Evolutionary conservation across 1,284 basidiomycete genomes (phyloP).

Genomic region (Paramarasmius palmivorus): DNA sequence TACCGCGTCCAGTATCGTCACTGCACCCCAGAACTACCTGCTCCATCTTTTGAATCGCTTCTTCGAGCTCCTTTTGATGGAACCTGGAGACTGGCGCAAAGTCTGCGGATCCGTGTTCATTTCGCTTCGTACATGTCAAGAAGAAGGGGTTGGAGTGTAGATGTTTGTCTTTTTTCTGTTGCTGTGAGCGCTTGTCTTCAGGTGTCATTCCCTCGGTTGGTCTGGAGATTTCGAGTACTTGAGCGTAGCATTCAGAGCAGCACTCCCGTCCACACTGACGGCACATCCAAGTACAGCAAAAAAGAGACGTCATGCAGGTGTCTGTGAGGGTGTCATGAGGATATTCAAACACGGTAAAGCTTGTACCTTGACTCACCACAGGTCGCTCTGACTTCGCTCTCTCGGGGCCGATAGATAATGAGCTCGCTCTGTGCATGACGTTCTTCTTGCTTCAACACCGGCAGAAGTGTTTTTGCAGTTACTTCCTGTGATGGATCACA

Average conservation of each 20-base stretch:
- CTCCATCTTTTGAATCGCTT: slow-evolving; percentile 70
- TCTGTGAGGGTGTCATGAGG: slow-evolving; percentile 47
- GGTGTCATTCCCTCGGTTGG: slow-evolving; percentile 48
- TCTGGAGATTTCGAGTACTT: slow-evolving; percentile 64
- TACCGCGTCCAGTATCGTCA: slow-evolving; percentile 16
- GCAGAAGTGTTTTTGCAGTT: slow-evolving; percentile 70
- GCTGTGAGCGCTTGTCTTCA: slow-evolving; percentile 46
- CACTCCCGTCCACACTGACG: slow-evolving; percentile 87
- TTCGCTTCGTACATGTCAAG: slow-evolving; percentile 65
- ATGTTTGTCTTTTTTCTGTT: slow-evolving; percentile 58
- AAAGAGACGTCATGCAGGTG: slow-evolving; percentile 90
- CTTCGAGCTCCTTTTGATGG: slow-evolving; percentile 60
- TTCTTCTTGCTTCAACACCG: slow-evolving; percentile 68
- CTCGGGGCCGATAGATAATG: slow-evolving; percentile 71
- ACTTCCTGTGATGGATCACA: slow-evolving; percentile 46
- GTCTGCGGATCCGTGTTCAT: slow-evolving; percentile 64
- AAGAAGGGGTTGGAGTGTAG: slow-evolving; percentile 72
- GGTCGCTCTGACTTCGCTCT: slow-evolving; percentile 78
- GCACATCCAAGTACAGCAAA: slow-evolving; percentile 89
- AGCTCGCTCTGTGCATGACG: slow-evolving; percentile 62
- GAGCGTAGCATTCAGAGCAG: slow-evolving; percentile 81
- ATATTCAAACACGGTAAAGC: background rate
- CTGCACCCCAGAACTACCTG: slow-evolving; percentile 39
- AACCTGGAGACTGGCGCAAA: slow-evolving; percentile 85
- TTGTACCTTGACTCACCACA: slow-evolving; percentile 59